A percentile compares a stretch with the other conserved stretches of the same genome.
Evolutionary conservation across 805 yeast species (phyloP).

Genomic region (Danielozyma ontarioensis): DNA sequence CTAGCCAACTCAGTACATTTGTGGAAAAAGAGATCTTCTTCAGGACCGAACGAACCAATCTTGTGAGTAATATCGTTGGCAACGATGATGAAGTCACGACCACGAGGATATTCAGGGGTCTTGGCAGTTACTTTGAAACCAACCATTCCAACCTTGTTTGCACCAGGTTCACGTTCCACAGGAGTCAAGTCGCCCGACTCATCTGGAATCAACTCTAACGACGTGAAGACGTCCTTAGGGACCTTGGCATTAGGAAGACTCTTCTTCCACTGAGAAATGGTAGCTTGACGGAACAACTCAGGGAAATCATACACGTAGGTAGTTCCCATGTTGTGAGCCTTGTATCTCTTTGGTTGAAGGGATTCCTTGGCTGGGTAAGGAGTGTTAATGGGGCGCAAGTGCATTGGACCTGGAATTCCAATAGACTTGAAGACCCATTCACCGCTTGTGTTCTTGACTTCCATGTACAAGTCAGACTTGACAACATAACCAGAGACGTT

Average conservation of each 20-base stretch:
- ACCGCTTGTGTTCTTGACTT: conserved; percentile 85
- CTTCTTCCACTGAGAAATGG: conserved; percentile 78
- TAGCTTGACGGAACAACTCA: conserved; percentile 92
- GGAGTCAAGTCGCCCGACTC: conserved; percentile 72
- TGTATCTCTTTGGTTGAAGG: conserved; percentile 96
- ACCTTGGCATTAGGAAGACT: conserved; percentile 48
- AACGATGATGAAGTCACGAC: conserved; percentile 87
- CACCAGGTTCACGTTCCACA: conserved; percentile 93
- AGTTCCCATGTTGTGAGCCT: conserved; percentile 97
- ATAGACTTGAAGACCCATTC: conserved; percentile 97
- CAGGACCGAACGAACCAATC: conserved; percentile 98
- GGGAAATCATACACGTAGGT: conserved; percentile 99
- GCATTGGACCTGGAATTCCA: conserved; percentile 96
- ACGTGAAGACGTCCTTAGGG: conserved; percentile 74
- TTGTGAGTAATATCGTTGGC: conserved; percentile 97
- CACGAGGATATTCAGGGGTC: conserved; percentile 96
- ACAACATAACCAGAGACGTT: conserved; percentile 97
- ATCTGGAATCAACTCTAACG: conserved; percentile 85
- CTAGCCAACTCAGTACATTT: conserved; percentile 91
- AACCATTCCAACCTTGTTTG: conserved; percentile 95
- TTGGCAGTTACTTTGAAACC: conserved; percentile 87
- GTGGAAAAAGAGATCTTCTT: conserved; percentile 88
- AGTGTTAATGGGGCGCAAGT: conserved; percentile 88
- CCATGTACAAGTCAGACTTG: conserved; percentile 90
- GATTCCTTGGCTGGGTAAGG: conserved; percentile 98